phyloP scores from a whole-genome alignment of 139 green algal genomes.

The Chlorella vulgaris region DNA sequence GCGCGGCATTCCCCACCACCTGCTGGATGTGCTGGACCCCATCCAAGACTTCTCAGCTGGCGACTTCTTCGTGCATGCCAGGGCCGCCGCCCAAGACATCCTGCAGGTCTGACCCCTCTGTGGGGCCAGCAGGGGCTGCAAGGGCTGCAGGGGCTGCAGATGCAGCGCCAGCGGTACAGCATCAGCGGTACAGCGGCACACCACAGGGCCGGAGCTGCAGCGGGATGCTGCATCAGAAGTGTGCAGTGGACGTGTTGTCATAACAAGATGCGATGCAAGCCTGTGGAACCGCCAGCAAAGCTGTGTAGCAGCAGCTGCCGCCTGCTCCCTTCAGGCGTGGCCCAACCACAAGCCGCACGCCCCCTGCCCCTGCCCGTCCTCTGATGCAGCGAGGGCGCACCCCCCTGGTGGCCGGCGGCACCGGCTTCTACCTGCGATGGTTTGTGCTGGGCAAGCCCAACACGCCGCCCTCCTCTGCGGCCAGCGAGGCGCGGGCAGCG shows the following conservation, averaged over 20 bases:
- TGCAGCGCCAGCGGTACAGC: too few relatives aligned
- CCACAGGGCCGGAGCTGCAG: too few relatives aligned
- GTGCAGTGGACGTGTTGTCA: too few relatives aligned
- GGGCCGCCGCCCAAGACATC: slow-evolving; percentile 73
- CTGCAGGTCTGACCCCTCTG: slow-evolving; percentile 35
- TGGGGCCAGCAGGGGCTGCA: too few relatives aligned
- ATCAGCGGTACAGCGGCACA: too few relatives aligned
- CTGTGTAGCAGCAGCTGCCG: too few relatives aligned
- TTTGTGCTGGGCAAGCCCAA: slow-evolving; percentile 78
- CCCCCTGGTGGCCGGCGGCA: slow-evolving; percentile 93
- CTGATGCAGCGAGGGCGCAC: slow-evolving; percentile 64
- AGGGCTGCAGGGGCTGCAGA: background rate
- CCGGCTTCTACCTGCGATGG: slow-evolving; percentile 95
- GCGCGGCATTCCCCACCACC: slow-evolving; percentile 87
- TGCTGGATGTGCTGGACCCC: slow-evolving; percentile 85
- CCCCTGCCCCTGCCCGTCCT: background rate
- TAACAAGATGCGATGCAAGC: too few relatives aligned
- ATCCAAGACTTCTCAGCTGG: slow-evolving; percentile 87
- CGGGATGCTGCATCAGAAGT: too few relatives aligned
- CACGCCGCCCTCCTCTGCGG: slow-evolving; percentile 58
- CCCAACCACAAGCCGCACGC: too few relatives aligned
- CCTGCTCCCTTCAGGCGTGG: background rate
- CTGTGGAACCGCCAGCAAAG: too few relatives aligned
- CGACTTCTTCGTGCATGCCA: slow-evolving; percentile 76
- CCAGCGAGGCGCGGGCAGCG: slow-evolving; percentile 48